These are phyloP conservation scores for Fragaria ananassa DNA, from an alignment of 306 rosid genomes.

Conservation along the genomic window DNA sequence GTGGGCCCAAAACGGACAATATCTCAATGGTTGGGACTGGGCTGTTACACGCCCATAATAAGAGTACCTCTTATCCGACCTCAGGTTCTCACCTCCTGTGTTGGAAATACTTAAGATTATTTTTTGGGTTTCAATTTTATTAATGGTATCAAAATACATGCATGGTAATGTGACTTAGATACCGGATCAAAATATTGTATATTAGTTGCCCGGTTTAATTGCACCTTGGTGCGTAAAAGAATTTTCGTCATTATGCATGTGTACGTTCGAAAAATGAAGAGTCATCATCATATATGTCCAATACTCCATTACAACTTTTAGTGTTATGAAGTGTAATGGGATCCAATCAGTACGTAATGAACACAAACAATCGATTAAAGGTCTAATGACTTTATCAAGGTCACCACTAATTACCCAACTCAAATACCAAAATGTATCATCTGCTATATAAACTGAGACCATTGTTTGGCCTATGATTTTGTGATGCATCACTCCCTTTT, in stretches of 20 bases:
- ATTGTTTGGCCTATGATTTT: slow-evolving; percentile 23
- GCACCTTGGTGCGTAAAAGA: too few species aligned
- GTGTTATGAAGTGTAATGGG: neutral
- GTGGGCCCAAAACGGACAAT: too few species aligned
- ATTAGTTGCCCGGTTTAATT: too few species aligned
- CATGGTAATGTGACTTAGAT: too few species aligned
- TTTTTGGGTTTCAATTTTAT: too few species aligned
- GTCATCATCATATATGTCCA: neutral
- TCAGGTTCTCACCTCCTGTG: too few species aligned
- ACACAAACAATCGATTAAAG: neutral
- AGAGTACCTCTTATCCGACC: too few species aligned
- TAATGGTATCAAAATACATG: too few species aligned
- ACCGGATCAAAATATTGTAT: too few species aligned
- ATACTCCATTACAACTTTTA: neutral
- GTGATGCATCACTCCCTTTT: slow-evolving; percentile 15
- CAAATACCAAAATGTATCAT: neutral
- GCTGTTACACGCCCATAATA: too few species aligned
- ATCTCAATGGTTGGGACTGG: too few species aligned
- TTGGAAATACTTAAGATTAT: too few species aligned
- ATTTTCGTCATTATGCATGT: neutral
- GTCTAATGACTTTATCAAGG: neutral
- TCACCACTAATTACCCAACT: neutral
- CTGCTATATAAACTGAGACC: neutral
- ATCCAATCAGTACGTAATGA: slow-evolving; percentile 9
- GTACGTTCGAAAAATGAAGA: neutral